Evolutionary conservation across 345 rosid species (phyloP), one percentile per base, ranked within the genome.

Genomic region (Brassica rapa): DNA sequence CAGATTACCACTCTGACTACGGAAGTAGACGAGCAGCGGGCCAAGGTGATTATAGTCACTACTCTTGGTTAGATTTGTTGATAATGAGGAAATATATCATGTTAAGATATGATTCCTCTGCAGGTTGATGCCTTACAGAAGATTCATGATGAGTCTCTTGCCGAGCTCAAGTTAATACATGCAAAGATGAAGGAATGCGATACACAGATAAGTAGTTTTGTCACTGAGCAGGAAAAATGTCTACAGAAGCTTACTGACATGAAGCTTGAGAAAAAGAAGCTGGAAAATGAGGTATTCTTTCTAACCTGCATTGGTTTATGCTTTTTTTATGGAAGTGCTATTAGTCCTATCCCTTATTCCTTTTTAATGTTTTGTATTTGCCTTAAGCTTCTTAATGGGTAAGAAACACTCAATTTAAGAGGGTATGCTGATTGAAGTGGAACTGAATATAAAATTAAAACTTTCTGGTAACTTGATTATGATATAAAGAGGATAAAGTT

Each of bases 161-260:
- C 91, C 35, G 92, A 90, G 84, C 91, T 95, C 27, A 84, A 88
- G 84, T 53, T 82, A 41, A 78, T 91, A 68, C 92, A 92, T 68
- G 77, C 70, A 71, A 93, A 88, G 93, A 85, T 91, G 94, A 93
- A 90, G 85, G 97, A 95, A 75, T 88, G 98, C 51, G 99, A 95
- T 83, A 80, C 98, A 27, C 88, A 90, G 84, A 95, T 95, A 70
- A 87, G 93, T 81, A 33, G 83, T 77, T 78, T 89, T 72, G 82
- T 87, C 46, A 86, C 84, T 86, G 86, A 84, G 74, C 99, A 95
- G 82, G 87, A 93, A 74, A 87, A 86, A 41, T 89, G 84, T 82
- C 88, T 91, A 78, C 89, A 89, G 62, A 85, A 85, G 72, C 89
- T 91, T 76, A 80, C 84, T 79, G 98, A 93, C 74, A 80, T 76